These are phyloP conservation scores for Pythium rhizo-oryzae DNA, from an alignment of 352 stramenopile genomes.

Conservation along the genomic window DNA sequence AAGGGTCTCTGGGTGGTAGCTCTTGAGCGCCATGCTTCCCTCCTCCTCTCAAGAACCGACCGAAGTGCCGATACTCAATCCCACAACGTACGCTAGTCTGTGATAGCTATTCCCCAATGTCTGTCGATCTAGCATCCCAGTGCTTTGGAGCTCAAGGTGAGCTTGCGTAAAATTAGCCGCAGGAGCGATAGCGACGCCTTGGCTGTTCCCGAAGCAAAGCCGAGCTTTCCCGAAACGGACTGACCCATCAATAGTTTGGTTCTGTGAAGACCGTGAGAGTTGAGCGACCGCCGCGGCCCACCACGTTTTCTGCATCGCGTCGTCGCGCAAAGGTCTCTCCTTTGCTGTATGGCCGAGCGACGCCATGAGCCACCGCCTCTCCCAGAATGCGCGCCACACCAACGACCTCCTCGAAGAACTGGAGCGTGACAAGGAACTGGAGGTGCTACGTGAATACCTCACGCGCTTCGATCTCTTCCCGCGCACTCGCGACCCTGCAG, in stretches of 20 bases:
- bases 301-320: neutral
- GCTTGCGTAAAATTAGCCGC: conserved; percentile 3
- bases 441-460: conserved; percentile 84
- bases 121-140: neutral
- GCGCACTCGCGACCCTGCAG: conserved; percentile 64
- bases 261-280: neutral
- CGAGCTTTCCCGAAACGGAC: conserved; percentile 7
- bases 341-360: neutral
- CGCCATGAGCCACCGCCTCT: conserved; percentile 81
- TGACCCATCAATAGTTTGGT: conserved; percentile 8
- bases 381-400: conserved; percentile 79
- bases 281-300: neutral
- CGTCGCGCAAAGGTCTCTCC: neutral
- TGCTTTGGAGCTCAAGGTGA: neutral
- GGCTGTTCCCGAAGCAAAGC: neutral
- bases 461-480: conserved; percentile 83
- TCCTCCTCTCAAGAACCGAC: neutral
- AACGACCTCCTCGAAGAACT: conserved; percentile 85
- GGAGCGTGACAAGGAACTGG: conserved; percentile 85
- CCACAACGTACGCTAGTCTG: neutral
- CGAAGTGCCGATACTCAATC: no score
- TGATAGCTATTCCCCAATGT: neutral
- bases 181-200: neutral
- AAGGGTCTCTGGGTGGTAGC: conserved; percentile 75
- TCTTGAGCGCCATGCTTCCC: conserved; percentile 68